Percentiles rank a stretch among this genome's conserved stretches.
phyloP scores from a whole-genome alignment of 345 rosid genomes.

The Sisymbrium altissimum region DNA sequence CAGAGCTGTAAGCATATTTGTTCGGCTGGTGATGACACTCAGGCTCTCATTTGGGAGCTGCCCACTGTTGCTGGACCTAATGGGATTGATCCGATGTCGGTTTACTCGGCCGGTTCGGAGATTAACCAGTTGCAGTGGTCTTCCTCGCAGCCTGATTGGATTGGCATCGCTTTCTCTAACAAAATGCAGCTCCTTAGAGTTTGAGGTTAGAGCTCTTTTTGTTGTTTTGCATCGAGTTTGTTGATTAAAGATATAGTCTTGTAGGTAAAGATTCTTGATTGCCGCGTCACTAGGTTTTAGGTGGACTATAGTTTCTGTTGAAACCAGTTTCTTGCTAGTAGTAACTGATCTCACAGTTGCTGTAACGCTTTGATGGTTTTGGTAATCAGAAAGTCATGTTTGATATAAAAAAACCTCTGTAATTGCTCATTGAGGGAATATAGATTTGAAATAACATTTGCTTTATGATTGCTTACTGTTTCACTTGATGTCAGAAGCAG shows the following conservation, averaged over 20 bases:
- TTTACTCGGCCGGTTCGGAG: conserved; percentile 80
- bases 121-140: conserved; percentile 97
- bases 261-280: no score
- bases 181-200: conserved; percentile 93
- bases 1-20: conserved; percentile 79
- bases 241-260: no score
- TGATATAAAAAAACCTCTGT: no score
- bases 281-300: neutral
- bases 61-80: conserved; percentile 92
- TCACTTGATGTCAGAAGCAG: no score
- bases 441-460: no score
- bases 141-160: conserved; percentile 81
- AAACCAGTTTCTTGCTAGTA: no score
- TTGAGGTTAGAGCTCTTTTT: conserved; percentile 41
- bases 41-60: conserved; percentile 88
- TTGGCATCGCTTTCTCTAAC: conserved; percentile 73
- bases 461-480: no score
- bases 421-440: no score
- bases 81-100: conserved; percentile 88
- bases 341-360: no score
- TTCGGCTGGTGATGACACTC: conserved; percentile 82
- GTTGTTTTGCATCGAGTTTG: neutral
- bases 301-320: neutral
- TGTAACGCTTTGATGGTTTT: no score
- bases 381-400: no score